Evolutionary conservation across 768 basidiomycete genomes (phyloP), one percentile per base, ranked within the genome.

Genomic region (Ramaria sp.): DNA sequence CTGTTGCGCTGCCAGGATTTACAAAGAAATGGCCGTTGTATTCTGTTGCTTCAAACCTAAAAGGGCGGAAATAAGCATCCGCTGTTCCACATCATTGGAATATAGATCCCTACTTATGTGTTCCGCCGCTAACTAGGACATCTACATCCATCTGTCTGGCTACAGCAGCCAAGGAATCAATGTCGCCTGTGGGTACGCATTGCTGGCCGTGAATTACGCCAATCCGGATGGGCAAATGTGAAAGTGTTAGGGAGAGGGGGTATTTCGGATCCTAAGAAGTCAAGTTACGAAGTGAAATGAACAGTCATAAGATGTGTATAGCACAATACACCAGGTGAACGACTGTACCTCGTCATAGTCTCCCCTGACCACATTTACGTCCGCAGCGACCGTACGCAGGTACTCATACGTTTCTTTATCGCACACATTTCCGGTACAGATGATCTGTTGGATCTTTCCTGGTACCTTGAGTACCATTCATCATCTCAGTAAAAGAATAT

Each of bases 111-210:
- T 65, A 95, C 94, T 82, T 83, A 70, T 97, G 94, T 0, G 96
- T 98, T 64, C 92, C 92, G 0, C 96, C 96, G 2, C 86, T 90
- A 20, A 98, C 73, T 37, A 98, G 75, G 0, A 99, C 91, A 65
- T 99, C 96, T 3, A 97, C 96, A 67, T 98, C 95, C 89, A 99
- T 91, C 71, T 94, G 91, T 38, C 95, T 74, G 15, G 94, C 92
- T 54, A 94, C 80, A 3, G 89, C 79, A 53, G 82, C 84, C 43
- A 98, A 76, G n/a, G 89, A 84, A 65, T 96, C 92, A 3, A 92
- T 75, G 67, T 96, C 93, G 13, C 94, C 96, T 0, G 86, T 83
- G 1, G 96, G 95, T 42, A 97, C 80, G 65, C 81, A 86, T 69
- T 98, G 94, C 70, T 95, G 91, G 0, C 95, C 96, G 66, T 96